phyloP scores from a whole-genome alignment of 108 stramenopile genomes.

The Cyclostephanos tholiformis region DNA sequence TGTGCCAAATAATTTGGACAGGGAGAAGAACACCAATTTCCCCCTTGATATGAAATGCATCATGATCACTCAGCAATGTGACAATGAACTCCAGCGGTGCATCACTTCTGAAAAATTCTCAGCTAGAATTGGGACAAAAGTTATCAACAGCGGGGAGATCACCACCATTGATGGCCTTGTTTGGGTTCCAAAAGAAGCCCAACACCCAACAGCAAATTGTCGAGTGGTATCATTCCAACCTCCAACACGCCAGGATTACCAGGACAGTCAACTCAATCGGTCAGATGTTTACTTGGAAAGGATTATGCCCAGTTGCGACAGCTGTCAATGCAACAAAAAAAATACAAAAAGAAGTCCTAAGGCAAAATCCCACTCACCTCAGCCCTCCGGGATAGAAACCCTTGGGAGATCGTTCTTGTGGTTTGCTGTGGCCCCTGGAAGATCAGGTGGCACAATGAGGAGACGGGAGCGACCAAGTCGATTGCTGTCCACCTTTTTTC shows the following conservation, averaged over 20 bases:
- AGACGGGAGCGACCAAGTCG: too few relatives aligned
- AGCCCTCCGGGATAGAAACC: too few relatives aligned
- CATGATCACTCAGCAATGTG: neutral
- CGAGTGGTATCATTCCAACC: conserved; percentile 25
- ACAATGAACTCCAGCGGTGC: neutral
- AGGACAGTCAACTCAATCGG: too few relatives aligned
- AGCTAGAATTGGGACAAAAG: neutral
- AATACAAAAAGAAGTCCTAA: conserved; percentile 11
- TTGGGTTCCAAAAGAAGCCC: neutral
- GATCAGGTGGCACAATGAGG: too few relatives aligned
- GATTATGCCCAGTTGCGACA: conserved; percentile 5
- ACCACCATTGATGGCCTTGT: conserved; percentile 7
- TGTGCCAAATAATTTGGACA: too few relatives aligned
- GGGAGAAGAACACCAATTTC: too few relatives aligned
- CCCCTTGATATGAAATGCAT: too few relatives aligned
- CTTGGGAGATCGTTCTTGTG: too few relatives aligned
- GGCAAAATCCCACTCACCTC: too few relatives aligned
- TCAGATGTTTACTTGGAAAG: conserved; percentile 7
- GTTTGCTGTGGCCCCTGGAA: too few relatives aligned
- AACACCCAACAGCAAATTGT: conserved; percentile 14
- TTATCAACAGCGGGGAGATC: neutral
- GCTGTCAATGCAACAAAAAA: conserved; percentile 14
- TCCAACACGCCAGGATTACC: conserved; percentile 20
- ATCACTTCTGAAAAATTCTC: neutral
- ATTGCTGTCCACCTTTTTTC: too few relatives aligned